Evolutionary conservation across 495 filamentous ascomycete species (phyloP).

Genomic region (Hyaloscypha variabilis): DNA sequence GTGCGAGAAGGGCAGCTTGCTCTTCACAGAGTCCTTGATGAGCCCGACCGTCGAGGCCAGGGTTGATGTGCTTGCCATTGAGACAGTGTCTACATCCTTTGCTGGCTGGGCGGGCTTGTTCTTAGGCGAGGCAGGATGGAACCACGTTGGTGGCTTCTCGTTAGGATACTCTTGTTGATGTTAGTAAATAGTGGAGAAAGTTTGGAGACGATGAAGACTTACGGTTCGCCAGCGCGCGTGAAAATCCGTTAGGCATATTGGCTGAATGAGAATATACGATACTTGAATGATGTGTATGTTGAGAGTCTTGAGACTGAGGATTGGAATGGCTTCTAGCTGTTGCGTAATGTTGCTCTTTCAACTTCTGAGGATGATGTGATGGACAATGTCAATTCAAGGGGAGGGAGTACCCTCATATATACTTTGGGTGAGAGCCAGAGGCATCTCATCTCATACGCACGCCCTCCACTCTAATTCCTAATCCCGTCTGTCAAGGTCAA

Average conservation of each 20-base stretch:
- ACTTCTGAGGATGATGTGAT: not conserved
- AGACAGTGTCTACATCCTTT: slow-evolving; percentile 30
- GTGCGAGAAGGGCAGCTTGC: slow-evolving; percentile 16
- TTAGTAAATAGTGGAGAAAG: slow-evolving; percentile 6
- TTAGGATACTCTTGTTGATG: slow-evolving; percentile 19
- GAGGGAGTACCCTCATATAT: slow-evolving; percentile 11
- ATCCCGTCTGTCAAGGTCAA: not conserved
- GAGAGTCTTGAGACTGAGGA: not conserved
- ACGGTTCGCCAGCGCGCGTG: slow-evolving; percentile 16
- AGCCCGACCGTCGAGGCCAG: slow-evolving; percentile 35
- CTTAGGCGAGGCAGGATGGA: slow-evolving; percentile 27
- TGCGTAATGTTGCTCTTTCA: slow-evolving; percentile 1
- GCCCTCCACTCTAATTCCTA: not conserved
- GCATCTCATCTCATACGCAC: not conserved
- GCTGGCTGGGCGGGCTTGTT: slow-evolving; percentile 10
- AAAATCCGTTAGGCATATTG: slow-evolving; percentile 26
- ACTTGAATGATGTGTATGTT: slow-evolving; percentile 1
- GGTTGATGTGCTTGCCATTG: slow-evolving; percentile 35
- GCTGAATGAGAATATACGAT: not conserved
- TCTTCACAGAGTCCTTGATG: slow-evolving; percentile 30
- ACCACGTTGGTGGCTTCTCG: slow-evolving; percentile 22
- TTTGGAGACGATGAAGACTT: slow-evolving; percentile 5
- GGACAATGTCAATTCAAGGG: not conserved
- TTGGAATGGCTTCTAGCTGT: not conserved
- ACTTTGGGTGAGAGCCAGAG: not conserved